These are phyloP conservation scores for Capsella rubella DNA, from an alignment of 441 rosid species.

Conservation along the genomic window DNA sequence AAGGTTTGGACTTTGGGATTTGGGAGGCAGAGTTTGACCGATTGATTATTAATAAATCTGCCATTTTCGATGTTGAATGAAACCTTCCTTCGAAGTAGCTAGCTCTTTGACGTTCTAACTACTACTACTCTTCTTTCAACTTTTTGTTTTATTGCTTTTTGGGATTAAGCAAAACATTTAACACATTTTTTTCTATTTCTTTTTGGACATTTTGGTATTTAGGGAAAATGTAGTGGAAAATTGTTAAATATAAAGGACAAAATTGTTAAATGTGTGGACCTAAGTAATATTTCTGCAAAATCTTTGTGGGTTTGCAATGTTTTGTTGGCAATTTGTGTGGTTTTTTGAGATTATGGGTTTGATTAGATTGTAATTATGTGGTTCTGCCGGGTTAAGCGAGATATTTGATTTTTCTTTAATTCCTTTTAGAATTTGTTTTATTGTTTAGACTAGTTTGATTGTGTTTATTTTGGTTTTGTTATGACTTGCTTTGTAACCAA, in stretches of 20 bases:
- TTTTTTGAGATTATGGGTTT: too few species aligned
- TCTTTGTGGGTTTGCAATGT: too few species aligned
- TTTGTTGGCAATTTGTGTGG: too few species aligned
- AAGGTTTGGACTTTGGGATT: conserved; percentile 6
- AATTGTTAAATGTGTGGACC: too few species aligned
- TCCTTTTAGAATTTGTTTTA: too few species aligned
- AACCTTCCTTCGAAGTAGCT: conserved; percentile 32
- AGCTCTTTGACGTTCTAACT: conserved; percentile 40
- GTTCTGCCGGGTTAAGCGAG: too few species aligned
- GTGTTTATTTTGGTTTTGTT: too few species aligned
- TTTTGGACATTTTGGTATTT: background rate
- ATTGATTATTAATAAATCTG: background rate
- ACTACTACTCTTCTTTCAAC: conserved; percentile 33
- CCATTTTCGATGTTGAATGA: conserved; percentile 38
- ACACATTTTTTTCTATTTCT: background rate
- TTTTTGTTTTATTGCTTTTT: conserved; percentile 1
- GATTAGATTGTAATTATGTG: too few species aligned
- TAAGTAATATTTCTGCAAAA: too few species aligned
- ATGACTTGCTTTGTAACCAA: too few species aligned
- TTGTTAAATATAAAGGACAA: background rate
- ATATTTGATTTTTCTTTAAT: too few species aligned
- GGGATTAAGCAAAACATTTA: conserved; percentile 6
- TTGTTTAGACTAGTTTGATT: too few species aligned
- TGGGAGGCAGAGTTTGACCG: conserved; percentile 44
- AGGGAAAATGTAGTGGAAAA: background rate